Base-by-base conservation (phyloP, 345 rosid genomes). In the Fremontodendron californicum region DNA sequence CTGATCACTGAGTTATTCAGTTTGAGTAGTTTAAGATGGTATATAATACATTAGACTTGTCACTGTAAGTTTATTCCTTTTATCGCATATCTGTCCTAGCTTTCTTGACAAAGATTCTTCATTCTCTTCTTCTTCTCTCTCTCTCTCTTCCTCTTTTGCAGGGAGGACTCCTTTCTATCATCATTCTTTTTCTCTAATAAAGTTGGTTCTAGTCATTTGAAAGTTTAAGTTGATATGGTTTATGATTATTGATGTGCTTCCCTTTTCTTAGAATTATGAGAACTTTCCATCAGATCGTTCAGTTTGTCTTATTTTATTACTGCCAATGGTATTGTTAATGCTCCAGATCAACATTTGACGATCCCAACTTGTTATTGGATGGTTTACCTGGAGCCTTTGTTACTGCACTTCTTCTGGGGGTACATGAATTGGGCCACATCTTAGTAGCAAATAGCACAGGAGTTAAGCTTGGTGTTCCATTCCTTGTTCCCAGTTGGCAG, bases 401-500 rank as follows among this genome's bases (percentile, higher is more conserved):
- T n/a, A n/a, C n/a, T n/a, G n/a, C n/a, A n/a, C n/a, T n/a, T n/a
- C n/a, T n/a, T n/a, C n/a, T n/a, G n/a, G n/a, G n/a, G n/a, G n/a
- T n/a, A n/a, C n/a, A n/a, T n/a, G n/a, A n/a, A n/a, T n/a, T n/a
- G n/a, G n/a, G n/a, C n/a, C n/a, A n/a, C n/a, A n/a, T n/a, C n/a
- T n/a, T n/a, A n/a, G n/a, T n/a, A 37, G 97, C 94, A 13, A 88
- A 85, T 45, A 86, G 80, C 82, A 33, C 76, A 60, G 90, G 93
- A 49, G 84, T 92, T 67, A 86, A 87, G 88, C 96, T 94, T 43
- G 94, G 94, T 74, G 90, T 94, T 74, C 98, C 97, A 5, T 94
- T 83, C 86, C 91, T 94, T 82, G 94, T 94, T 80, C 97, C 98
- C 31, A 92, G n/a, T n/a, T n/a, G n/a, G n/a, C n/a, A n/a, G n/a